Evolutionary conservation across 2,329 filamentous ascomycete genomes (phyloP), one percentile per base, ranked within the genome.

Genomic region (Zymoseptoria brevis): DNA sequence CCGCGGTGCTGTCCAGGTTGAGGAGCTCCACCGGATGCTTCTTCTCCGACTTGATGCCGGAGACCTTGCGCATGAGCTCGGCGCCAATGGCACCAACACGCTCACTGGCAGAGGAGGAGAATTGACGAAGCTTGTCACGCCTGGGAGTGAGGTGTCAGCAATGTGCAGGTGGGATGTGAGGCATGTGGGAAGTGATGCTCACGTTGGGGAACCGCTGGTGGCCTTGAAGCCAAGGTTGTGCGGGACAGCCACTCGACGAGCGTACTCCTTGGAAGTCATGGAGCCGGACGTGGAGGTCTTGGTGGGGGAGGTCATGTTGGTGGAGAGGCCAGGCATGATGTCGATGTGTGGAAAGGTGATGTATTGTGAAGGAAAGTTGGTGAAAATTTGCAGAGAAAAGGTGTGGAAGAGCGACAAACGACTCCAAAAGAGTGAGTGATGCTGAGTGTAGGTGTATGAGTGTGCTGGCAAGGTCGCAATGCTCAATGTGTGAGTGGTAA

Each of bases 1-100:
- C 62, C 30, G 60, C 56, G 2, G 45, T 57, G 60, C 64, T 66
- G 57, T 61, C 57, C 22, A 51, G 58, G 51, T 58, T 58, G n/a
- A 66, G 62, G 2, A 45, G 35, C 35, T 45, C 35, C 4, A 45
- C 35, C 13, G 35, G 35, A 16, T 45, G 35, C 35, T 45, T 45
- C 35, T 45, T 16, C 35, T 41, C 35, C 8, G 35, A 7, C 35
- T 45, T 45, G 3, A 45, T 45, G 35, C 13, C 35, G 35, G 35
- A 16, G 16, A n/a, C 16, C 4, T 45, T 45, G 35, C 5, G 35
- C 1, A 45, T 13, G 13, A 16, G 13, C 2, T 45, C 35, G 35
- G 35, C 35, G 35, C 11, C 35, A n/a, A n/a, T 45, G 35, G 35
- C 6, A 45, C 35, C 35, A 16, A 16, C 35, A 9, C 35, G 35